Evolutionary conservation across 176 grass and related monocot species (phyloP).

Genomic region (Triticum dicoccoides): DNA sequence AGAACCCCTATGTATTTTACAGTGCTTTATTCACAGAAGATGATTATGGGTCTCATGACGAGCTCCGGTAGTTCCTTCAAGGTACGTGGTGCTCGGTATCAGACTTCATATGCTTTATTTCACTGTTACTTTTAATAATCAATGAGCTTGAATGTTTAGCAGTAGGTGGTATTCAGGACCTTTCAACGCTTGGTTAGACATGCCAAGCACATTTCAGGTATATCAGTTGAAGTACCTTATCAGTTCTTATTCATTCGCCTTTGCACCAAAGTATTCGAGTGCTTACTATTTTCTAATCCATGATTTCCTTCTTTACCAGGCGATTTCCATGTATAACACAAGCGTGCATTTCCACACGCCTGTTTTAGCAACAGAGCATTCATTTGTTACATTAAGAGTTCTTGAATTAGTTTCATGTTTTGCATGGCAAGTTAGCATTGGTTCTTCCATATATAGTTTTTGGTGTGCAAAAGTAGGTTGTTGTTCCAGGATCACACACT

Average conservation of each 20-base stretch:
- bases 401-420: constrained; percentile 11
- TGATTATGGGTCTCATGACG: constrained; percentile 78
- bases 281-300: neutral
- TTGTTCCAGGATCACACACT: neutral
- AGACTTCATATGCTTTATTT: neutral
- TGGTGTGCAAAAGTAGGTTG: constrained; percentile 9
- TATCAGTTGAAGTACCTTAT: neutral
- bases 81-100: neutral
- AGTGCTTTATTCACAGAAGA: constrained; percentile 81
- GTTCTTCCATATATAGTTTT: constrained; percentile 26
- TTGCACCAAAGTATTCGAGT: neutral
- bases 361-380: constrained; percentile 5
- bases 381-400: constrained; percentile 33
- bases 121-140: neutral
- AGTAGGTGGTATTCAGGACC: constrained; percentile 9
- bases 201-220: constrained; percentile 28
- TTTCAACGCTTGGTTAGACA: constrained; percentile 2
- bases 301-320: constrained; percentile 16
- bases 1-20: constrained; percentile 92
- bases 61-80: constrained; percentile 66
- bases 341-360: neutral
- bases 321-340: constrained; percentile 33
- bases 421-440: constrained; percentile 2
- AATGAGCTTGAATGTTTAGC: neutral
- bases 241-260: neutral